Evolutionary conservation across 129 eudicot species (phyloP).

Genomic region (Arctium minus): DNA sequence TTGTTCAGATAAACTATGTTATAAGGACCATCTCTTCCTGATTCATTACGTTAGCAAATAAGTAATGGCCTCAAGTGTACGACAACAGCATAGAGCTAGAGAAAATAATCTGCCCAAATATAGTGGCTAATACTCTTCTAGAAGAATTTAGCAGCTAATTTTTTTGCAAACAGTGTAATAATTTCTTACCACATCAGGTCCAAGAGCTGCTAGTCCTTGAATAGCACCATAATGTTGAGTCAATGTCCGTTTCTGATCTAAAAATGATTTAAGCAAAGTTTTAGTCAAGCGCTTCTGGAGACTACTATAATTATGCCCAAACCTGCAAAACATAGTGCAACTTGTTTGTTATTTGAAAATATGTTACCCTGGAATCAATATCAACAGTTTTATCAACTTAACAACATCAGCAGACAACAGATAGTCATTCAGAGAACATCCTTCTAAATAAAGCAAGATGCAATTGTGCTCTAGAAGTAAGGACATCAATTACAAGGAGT

Average conservation of each 20-base stretch:
- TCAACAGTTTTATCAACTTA: not conserved
- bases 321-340: constrained; percentile 39
- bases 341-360: not conserved
- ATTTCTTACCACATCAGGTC: constrained; percentile 56
- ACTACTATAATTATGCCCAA: constrained; percentile 61
- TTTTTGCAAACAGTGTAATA: not conserved
- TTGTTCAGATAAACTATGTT: too few species aligned
- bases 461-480: not conserved
- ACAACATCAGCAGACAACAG: not conserved
- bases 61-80: too few species aligned
- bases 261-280: constrained; percentile 60
- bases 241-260: constrained; percentile 58
- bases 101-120: not conserved
- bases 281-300: constrained; percentile 67
- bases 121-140: not conserved
- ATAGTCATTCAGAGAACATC: not conserved
- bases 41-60: too few species aligned
- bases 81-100: not conserved
- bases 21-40: too few species aligned
- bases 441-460: not conserved
- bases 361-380: not conserved
- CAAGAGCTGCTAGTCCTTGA: constrained; percentile 81
- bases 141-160: not conserved
- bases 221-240: constrained; percentile 86
- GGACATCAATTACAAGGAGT: too few species aligned